Evolutionary conservation across 805 yeast species (phyloP).

Genomic region (Candida manassasensis): DNA sequence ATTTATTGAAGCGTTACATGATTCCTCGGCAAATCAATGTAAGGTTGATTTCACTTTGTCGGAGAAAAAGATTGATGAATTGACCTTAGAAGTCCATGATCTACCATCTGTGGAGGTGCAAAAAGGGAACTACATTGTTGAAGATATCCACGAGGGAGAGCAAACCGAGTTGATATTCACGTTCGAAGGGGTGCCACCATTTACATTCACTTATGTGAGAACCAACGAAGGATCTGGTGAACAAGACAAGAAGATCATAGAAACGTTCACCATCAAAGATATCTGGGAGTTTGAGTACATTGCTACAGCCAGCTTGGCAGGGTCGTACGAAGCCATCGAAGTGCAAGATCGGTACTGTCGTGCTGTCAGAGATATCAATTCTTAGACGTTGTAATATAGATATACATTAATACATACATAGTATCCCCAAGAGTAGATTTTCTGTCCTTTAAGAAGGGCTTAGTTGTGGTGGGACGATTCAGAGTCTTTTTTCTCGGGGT

Average conservation of each 20-base stretch:
- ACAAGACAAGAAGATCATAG: constrained; percentile 26
- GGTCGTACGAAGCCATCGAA: constrained; percentile 88
- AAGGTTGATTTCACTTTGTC: constrained; percentile 49
- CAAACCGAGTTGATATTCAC: constrained; percentile 81
- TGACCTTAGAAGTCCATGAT: constrained; percentile 37
- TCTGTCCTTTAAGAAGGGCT: no score
- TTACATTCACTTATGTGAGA: constrained; percentile 77
- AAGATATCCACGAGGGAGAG: constrained; percentile 92
- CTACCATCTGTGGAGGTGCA: constrained; percentile 75
- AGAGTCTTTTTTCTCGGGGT: not conserved
- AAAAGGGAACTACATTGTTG: constrained; percentile 70
- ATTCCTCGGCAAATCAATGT: constrained; percentile 70
- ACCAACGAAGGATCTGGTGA: constrained; percentile 40
- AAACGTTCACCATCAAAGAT: constrained; percentile 60
- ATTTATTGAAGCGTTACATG: constrained; percentile 62
- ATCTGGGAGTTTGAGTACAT: constrained; percentile 67
- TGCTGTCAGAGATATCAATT: constrained; percentile 11
- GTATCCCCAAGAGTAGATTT: no score
- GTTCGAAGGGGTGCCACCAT: constrained; percentile 88
- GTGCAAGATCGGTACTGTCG: constrained; percentile 80
- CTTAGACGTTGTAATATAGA: not conserved
- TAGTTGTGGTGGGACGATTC: no score
- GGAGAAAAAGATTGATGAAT: constrained; percentile 27
- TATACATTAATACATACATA: not conserved
- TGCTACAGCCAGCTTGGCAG: constrained; percentile 78